These are phyloP conservation scores for Hypoxylon sp. DNA, from an alignment of 2,329 filamentous ascomycete species.

Conservation along the genomic window DNA sequence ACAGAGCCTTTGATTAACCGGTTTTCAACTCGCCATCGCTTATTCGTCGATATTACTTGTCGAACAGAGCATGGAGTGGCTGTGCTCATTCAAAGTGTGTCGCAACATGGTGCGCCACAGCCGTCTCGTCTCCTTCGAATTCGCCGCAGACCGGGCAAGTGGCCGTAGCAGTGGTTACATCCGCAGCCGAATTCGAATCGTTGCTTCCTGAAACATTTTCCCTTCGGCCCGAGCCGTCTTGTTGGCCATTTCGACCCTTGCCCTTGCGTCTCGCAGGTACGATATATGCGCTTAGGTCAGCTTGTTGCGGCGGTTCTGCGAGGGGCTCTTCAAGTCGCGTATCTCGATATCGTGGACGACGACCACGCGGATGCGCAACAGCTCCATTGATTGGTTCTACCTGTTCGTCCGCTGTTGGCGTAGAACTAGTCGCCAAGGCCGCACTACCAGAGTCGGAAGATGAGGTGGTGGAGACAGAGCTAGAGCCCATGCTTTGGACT, in stretches of 20 bases:
- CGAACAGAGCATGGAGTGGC: slow-evolving; percentile 1
- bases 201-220: slow-evolving; percentile 35
- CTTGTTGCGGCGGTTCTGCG: slow-evolving; percentile 59
- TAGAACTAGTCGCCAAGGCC: slow-evolving; percentile 13
- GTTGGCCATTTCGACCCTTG: slow-evolving; percentile 49
- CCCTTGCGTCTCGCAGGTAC: slow-evolving; percentile 56
- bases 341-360: slow-evolving; percentile 52
- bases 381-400: slow-evolving; percentile 24
- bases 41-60: background rate
- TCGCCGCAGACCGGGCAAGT: slow-evolving; percentile 76
- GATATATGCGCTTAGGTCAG: slow-evolving; percentile 67
- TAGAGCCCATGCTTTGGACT: slow-evolving; percentile 73
- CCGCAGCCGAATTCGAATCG: slow-evolving; percentile 25
- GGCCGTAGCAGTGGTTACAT: slow-evolving; percentile 52
- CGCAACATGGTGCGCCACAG: slow-evolving; percentile 77
- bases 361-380: slow-evolving; percentile 45
- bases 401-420: slow-evolving; percentile 27
- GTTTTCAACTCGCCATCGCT: background rate
- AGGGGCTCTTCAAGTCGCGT: slow-evolving; percentile 55
- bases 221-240: slow-evolving; percentile 27
- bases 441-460: slow-evolving; percentile 24
- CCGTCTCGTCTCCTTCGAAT: slow-evolving; percentile 78
- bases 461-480: slow-evolving; percentile 18
- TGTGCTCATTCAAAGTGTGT: slow-evolving; percentile 64
- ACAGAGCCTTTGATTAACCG: background rate